A percentile compares a stretch with the other conserved stretches of the same genome.
phyloP scores from a whole-genome alignment of 768 basidiomycete species.

The Lactarius psammicola region DNA sequence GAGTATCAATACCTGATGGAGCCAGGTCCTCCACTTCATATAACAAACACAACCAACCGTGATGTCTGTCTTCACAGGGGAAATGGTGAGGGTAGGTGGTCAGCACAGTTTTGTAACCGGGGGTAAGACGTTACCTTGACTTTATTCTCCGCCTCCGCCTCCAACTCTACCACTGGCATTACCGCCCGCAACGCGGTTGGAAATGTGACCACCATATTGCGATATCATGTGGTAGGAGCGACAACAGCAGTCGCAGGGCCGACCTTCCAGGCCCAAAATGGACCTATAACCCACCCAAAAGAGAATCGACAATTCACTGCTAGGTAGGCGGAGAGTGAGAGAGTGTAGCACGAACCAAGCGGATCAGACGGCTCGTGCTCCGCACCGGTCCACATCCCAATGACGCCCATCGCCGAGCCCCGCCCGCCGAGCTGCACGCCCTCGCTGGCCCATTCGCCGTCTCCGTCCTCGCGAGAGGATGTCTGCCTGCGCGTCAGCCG shows the following conservation, averaged over 20 bases:
- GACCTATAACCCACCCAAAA: constrained; percentile 34
- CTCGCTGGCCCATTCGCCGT: constrained; percentile 52
- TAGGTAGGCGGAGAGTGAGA: background rate
- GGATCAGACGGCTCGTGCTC: constrained; percentile 46
- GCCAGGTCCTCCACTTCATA: no score
- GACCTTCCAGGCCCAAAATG: constrained; percentile 46
- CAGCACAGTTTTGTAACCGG: background rate
- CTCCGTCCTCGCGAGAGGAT: constrained; percentile 33
- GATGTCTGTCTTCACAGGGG: no score
- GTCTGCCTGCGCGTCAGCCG: constrained; percentile 20
- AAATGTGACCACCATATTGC: background rate
- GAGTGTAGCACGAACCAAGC: constrained; percentile 38
- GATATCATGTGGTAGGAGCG: background rate
- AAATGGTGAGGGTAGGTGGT: no score
- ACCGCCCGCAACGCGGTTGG: background rate
- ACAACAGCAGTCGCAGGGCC: constrained; percentile 14
- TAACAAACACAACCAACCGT: no score
- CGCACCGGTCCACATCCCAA: constrained; percentile 58
- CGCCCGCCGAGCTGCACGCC: constrained; percentile 56
- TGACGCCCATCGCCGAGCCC: constrained; percentile 50
- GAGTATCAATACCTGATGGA: no score
- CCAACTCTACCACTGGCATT: background rate
- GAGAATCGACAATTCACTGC: background rate
- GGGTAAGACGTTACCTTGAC: background rate
- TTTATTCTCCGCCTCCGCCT: background rate